Percentiles rank a stretch among this genome's conserved stretches.
Evolutionary conservation across 2,329 filamentous ascomycete genomes (phyloP).

Genomic region (Thermomyces lanuginosus): DNA sequence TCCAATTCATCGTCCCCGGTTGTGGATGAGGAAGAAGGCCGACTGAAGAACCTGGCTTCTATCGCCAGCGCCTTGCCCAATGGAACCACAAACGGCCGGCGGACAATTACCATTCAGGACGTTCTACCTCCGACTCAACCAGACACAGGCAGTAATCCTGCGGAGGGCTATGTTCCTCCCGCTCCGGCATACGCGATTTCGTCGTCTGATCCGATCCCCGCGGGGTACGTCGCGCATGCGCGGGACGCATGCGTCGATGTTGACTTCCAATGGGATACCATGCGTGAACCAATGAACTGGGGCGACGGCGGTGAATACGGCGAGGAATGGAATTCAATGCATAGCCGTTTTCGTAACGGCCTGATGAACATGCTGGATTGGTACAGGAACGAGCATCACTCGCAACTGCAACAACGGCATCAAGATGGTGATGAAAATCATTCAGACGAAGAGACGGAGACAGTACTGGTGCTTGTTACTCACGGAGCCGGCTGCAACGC

Average conservation of each 20-base stretch:
- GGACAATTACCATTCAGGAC: conserved; percentile 8
- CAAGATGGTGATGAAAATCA: conserved; percentile 36
- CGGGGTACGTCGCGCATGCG: conserved; percentile 79
- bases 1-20: conserved; percentile 12
- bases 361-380: conserved; percentile 65
- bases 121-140: conserved; percentile 19
- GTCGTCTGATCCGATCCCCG: conserved; percentile 61
- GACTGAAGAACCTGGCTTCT: conserved; percentile 15
- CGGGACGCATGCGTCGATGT: conserved; percentile 69
- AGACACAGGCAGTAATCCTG: conserved; percentile 13
- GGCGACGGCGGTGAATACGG: conserved; percentile 74
- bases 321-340: conserved; percentile 94
- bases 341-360: conserved; percentile 69
- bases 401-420: conserved; percentile 33
- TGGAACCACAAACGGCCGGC: not conserved
- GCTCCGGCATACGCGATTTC: conserved; percentile 72
- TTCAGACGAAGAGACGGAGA: conserved; percentile 50
- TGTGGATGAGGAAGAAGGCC: conserved; percentile 10
- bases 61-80: conserved; percentile 25
- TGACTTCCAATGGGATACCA: conserved; percentile 96
- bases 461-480: conserved; percentile 74
- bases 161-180: conserved; percentile 52
- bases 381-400: conserved; percentile 45
- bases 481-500: conserved; percentile 96
- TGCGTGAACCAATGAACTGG: conserved; percentile 61